Percentiles rank a stretch among this genome's conserved stretches.
Evolutionary conservation across 805 yeast genomes (phyloP).

Genomic region (Metschnikowia colocasiae): DNA sequence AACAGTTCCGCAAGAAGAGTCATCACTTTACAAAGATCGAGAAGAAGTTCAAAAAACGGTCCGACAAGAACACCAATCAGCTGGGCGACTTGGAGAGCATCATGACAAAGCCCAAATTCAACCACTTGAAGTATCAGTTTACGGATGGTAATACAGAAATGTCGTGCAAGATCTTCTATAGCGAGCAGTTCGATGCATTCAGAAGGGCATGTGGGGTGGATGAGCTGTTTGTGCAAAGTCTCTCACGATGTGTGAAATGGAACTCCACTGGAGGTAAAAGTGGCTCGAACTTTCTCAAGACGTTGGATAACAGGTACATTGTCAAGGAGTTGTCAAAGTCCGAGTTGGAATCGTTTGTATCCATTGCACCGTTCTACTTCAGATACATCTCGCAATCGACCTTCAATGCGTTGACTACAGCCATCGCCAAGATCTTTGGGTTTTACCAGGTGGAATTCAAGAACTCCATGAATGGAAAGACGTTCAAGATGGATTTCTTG

Average conservation of each 20-base stretch:
- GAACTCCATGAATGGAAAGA: conserved; percentile 69
- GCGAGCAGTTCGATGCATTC: conserved; percentile 95
- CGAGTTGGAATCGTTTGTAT: conserved; percentile 90
- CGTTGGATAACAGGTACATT: conserved; percentile 84
- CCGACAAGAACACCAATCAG: conserved; percentile 21
- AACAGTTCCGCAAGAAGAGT: conserved; percentile 31
- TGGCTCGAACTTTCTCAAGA: conserved; percentile 90
- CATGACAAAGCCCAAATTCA: conserved; percentile 79
- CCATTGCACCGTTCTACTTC: conserved; percentile 94
- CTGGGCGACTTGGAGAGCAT: conserved; percentile 51
- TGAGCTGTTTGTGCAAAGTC: conserved; percentile 76
- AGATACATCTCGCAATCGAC: conserved; percentile 93
- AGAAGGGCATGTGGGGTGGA: conserved; percentile 77
- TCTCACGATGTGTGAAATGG: conserved; percentile 93
- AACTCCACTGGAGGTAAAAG: conserved; percentile 95
- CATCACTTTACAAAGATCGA: conserved; percentile 39
- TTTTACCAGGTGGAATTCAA: conserved; percentile 90
- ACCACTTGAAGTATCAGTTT: conserved; percentile 89
- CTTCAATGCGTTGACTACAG: conserved; percentile 93
- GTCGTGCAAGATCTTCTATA: conserved; percentile 90
- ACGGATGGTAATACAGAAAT: conserved; percentile 78
- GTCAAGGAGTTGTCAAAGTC: conserved; percentile 83
- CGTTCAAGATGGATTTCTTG: conserved; percentile 81
- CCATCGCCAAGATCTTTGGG: conserved; percentile 91
- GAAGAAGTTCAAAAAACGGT: conserved; percentile 36